Base-by-base conservation (phyloP, 768 basidiomycete species). In the Baorangia bicolor region DNA sequence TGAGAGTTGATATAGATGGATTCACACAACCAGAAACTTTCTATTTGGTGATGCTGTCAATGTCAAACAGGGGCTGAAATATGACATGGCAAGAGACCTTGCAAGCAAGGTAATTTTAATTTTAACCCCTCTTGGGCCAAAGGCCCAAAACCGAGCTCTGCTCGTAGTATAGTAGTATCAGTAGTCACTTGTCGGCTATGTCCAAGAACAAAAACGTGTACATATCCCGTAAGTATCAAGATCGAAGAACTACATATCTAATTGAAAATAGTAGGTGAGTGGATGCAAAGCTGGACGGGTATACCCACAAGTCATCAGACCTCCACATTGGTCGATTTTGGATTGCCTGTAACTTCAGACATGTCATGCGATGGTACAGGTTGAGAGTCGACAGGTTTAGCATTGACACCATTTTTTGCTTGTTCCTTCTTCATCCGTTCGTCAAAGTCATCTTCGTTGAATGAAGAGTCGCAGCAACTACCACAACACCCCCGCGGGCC, bases 361-460 rank as follows among this genome's bases (percentile, higher is more conserved):
- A 70, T 70, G 39, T 39, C 59, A 0, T 53, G 55, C 21, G 54
- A 61, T 20, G 59, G 66, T 16, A 28, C 49, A 39, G 67, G 71
- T 31, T 73, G 70, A 35, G 59, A 58, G 14, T 51, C 49, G 8
- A 66, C 57, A 20, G 60, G 59, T 42, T 46, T 42, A 20, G 47
- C 35, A 31, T 40, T 31, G 41, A 49, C 55, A 25, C 47, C 50
- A 18, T 57, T 57, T 38, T 55, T 64, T 43, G 64, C 62, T 52
- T 57, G 67, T 14, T 63, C 60, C 52, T 50, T 59, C 38, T 58
- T 69, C 58, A 69, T 13, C 35, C 57, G 69, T 40, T 71, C 69
- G 30, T 71, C 69, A 45, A 71, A 63, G 51, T 63, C 56, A 30
- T 73, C 70, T 16, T 62, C 42, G 51, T 71, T 40, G 49, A 73